Evolutionary conservation across 805 yeast species (phyloP), one percentile per base, ranked within the genome.

Genomic region (Sugiyamaella mastotermitis): DNA sequence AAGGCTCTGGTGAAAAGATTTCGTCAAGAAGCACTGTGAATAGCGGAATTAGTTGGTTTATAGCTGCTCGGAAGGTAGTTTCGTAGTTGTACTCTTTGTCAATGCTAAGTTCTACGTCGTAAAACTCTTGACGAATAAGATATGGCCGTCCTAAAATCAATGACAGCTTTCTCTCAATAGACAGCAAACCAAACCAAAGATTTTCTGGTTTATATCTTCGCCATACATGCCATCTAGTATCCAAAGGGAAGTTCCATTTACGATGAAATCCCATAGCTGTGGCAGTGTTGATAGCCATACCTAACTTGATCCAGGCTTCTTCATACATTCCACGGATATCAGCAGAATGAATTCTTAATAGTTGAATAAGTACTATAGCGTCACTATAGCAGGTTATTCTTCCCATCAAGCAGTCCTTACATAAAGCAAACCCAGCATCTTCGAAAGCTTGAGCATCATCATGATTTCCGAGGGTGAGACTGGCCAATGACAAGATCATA

Each of bases 271-370:
- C 74, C 35, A 68, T 48, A 0, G 69, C 55, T 47, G 64, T 69
- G 0, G 71, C 72, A 46, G 60, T 55, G 19, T 68, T 52, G n/a
- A 69, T 65, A 1, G 71, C 66, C 14, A 47, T 43, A 6, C 72
- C 71, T 17, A 69, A 45, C 45, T 60, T 60, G 10, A 68, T 53
- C 74, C 74, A 70, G 4, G 37, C 39, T 26, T 35, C 40, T 29
- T 46, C 49, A 21, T 37, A 32, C 23, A 34, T 21, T 2, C 49
- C 49, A 9, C 24, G 10, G 10, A 37, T 21, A 14, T 43, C 44
- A n/a, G 31, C 25, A 9, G 34, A 22, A 32, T 37, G 40, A 10
- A 44, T 28, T 3, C 47, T 40, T 19, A 37, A 24, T 17, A 46
- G 20, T 9, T 33, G 38, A 7, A 41, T 13, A 5, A 42, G 10